These are phyloP conservation scores for Nitzschia inconspicua DNA, from an alignment of 108 stramenopile species.

Conservation along the genomic window DNA sequence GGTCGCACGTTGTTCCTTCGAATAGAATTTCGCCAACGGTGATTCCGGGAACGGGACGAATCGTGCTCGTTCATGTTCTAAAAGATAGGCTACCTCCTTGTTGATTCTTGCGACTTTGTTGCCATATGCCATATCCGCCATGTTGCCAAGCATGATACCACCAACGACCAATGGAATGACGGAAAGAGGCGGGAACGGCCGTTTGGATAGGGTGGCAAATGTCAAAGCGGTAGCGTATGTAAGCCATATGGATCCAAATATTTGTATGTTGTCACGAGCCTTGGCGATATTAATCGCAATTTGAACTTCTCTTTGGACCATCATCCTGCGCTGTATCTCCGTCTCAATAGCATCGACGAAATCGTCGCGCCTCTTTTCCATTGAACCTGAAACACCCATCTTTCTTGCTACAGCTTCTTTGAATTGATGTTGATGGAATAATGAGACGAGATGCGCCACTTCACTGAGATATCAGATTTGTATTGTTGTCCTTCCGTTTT, in stretches of 20 bases:
- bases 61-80: constrained; percentile 48
- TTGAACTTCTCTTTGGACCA: constrained; percentile 57
- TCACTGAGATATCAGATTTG: no score
- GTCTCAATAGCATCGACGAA: constrained; percentile 33
- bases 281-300: constrained; percentile 60
- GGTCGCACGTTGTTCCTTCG: constrained; percentile 31
- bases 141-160: constrained; percentile 45
- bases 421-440: no score
- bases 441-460: no score
- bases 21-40: constrained; percentile 47
- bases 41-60: constrained; percentile 51
- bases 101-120: constrained; percentile 49
- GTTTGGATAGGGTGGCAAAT: constrained; percentile 27
- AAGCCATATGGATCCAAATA: constrained; percentile 46
- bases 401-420: no score
- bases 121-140: constrained; percentile 60
- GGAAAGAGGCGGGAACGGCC: constrained; percentile 29
- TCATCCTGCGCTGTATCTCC: constrained; percentile 39
- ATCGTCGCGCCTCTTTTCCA: background rate
- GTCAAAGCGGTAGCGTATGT: constrained; percentile 26
- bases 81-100: constrained; percentile 55
- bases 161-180: constrained; percentile 45
- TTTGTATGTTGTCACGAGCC: constrained; percentile 45
- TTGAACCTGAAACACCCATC: constrained; percentile 8
- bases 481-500: no score